Evolutionary conservation across 257 asterid species (phyloP).

Genomic region (Solanum appendiculatum): DNA sequence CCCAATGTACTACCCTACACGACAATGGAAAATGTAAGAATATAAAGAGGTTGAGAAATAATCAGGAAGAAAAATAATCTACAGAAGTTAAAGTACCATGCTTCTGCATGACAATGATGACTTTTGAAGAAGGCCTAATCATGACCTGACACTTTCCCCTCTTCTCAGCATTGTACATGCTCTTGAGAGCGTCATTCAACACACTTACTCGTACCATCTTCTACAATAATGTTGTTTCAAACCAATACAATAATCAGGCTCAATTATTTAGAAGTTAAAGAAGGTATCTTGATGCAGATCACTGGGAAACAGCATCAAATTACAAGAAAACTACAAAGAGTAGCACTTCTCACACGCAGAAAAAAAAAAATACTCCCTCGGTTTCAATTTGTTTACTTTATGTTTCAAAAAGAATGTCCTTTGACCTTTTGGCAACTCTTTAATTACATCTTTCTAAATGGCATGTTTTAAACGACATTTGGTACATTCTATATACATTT

Average conservation of each 20-base stretch:
- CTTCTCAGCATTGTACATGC: too few species aligned
- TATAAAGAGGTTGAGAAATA: neutral
- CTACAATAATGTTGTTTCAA: neutral
- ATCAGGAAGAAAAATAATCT: neutral
- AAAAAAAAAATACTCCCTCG: neutral
- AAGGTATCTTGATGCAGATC: too few species aligned
- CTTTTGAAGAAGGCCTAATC: too few species aligned
- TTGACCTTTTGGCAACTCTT: too few species aligned
- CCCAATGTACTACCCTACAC: slow-evolving; percentile 22
- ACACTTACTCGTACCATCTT: slow-evolving; percentile 26
- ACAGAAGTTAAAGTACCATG: slow-evolving; percentile 8
- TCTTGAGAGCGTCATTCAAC: slow-evolving; percentile 27
- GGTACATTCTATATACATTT: too few species aligned
- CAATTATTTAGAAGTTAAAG: neutral
- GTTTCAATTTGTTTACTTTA: too few species aligned
- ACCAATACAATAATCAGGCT: neutral
- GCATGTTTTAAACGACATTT: too few species aligned
- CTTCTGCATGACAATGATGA: slow-evolving; percentile 34
- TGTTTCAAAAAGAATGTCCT: too few species aligned
- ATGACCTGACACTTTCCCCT: too few species aligned
- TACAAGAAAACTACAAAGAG: neutral
- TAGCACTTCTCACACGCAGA: neutral
- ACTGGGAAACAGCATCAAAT: neutral
- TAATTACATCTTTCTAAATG: too few species aligned
- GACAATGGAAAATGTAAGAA: neutral